Conservation (phyloP, 495 filamentous ascomycete genomes). For the Neurospora sp. region DNA sequence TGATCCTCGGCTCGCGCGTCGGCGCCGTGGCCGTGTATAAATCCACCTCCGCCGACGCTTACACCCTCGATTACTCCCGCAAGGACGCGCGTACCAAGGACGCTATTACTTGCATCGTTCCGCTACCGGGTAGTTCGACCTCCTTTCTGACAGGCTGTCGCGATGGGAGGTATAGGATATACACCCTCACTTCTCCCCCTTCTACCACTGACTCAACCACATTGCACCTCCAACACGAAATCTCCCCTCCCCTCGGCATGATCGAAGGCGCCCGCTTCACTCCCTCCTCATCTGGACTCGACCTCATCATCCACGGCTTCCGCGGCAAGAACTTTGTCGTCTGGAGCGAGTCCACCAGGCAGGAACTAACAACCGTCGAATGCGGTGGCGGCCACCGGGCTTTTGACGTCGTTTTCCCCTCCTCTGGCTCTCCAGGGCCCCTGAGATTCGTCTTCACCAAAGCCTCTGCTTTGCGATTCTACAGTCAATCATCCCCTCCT, state of each 20-base stretch:
- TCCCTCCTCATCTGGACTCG: too few relatives aligned
- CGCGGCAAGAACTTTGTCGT: conserved; percentile 64
- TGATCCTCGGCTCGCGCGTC: conserved; percentile 60
- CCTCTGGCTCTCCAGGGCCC: conserved; percentile 15
- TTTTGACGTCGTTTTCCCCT: conserved; percentile 49
- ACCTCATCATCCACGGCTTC: conserved; percentile 69
- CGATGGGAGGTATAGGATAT: conserved; percentile 62
- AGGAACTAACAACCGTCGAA: conserved; percentile 56
- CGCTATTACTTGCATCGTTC: conserved; percentile 56
- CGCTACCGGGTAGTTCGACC: conserved; percentile 17
- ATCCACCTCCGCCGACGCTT: neutral
- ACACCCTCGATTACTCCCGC: conserved; percentile 6
- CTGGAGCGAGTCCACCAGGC: conserved; percentile 59
- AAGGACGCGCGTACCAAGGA: conserved; percentile 49
- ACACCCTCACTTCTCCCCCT: conserved; percentile 21
- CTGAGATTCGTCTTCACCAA: conserved; percentile 46
- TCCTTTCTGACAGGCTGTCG: conserved; percentile 60
- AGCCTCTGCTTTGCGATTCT: conserved; percentile 41
- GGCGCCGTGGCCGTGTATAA: conserved; percentile 19
- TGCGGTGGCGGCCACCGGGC: conserved; percentile 77
- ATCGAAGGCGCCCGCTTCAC: conserved; percentile 42
- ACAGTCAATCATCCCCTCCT: conserved; percentile 36
- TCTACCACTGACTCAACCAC: neutral
- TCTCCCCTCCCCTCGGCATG: conserved; percentile 49
- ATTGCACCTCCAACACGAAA: conserved; percentile 32